Evolutionary conservation across 179 eudicot species (phyloP).

Genomic region (Silene vulgaris): DNA sequence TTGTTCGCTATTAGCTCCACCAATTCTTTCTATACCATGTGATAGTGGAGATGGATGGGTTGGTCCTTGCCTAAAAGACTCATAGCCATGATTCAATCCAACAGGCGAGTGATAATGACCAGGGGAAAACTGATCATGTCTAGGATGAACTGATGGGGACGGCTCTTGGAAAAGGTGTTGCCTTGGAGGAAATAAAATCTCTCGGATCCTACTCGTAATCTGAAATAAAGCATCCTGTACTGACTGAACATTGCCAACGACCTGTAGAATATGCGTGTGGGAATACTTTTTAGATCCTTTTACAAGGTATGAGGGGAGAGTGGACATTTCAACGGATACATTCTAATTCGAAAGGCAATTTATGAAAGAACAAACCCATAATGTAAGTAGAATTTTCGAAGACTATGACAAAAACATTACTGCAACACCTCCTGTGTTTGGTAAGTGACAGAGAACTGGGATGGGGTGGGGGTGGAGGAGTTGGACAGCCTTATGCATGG

Average conservation of each 20-base stretch:
- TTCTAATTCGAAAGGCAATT: not conserved
- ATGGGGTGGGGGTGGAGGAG: not conserved
- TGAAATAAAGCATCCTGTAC: constrained; percentile 60
- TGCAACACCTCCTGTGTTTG: not conserved
- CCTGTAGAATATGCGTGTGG: constrained; percentile 29
- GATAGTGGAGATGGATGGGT: constrained; percentile 31
- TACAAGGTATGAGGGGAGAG: not conserved
- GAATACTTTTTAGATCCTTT: constrained; percentile 7
- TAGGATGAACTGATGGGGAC: constrained; percentile 47
- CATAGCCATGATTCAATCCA: constrained; percentile 35
- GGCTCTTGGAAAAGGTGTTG: constrained; percentile 37
- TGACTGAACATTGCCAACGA: constrained; percentile 49
- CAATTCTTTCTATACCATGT: constrained; percentile 35
- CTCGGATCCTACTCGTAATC: constrained; percentile 60
- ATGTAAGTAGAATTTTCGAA: not conserved
- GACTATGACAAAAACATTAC: not conserved
- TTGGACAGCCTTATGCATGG: too few relatives aligned
- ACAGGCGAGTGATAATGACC: constrained; percentile 43
- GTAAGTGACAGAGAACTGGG: not conserved
- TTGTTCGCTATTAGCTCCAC: constrained; percentile 30
- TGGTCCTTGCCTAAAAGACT: constrained; percentile 31
- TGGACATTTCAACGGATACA: not conserved
- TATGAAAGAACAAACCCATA: not conserved
- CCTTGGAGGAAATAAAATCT: constrained; percentile 35
- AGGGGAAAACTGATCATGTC: constrained; percentile 50